Evolutionary conservation across 2,329 filamentous ascomycete species (phyloP).

Genomic region (Microthyrium microscopicum): DNA sequence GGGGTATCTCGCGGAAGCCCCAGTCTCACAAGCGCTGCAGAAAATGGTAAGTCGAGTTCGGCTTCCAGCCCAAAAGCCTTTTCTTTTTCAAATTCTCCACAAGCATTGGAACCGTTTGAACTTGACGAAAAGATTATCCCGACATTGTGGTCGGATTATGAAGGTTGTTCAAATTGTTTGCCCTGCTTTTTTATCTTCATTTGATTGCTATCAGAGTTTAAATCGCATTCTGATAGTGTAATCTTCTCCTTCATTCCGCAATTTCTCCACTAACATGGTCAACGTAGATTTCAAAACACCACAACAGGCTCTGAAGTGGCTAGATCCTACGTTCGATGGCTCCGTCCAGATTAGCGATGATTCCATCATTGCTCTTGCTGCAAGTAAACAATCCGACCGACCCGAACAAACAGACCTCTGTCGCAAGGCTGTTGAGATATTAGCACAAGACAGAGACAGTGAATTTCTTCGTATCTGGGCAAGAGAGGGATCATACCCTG

Average conservation of each 20-base stretch:
- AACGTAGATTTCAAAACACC: constrained; percentile 37
- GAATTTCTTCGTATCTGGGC: constrained; percentile 32
- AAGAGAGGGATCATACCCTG: constrained; percentile 9
- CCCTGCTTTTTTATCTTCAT: no score
- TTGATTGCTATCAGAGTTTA: no score
- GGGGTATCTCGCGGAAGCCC: constrained; percentile 41
- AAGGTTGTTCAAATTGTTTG: no score
- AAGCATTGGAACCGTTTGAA: no score
- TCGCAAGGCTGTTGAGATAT: constrained; percentile 38
- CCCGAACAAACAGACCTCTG: constrained; percentile 32
- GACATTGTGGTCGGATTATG: no score
- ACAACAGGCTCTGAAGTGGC: constrained; percentile 34
- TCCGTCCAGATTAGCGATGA: constrained; percentile 2
- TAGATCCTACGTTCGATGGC: constrained; percentile 2
- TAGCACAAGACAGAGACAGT: constrained; percentile 42
- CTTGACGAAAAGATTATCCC: no score
- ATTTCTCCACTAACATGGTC: constrained; percentile 1
- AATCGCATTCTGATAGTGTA: no score
- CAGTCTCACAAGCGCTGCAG: constrained; percentile 39
- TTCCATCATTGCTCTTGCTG: constrained; percentile 2
- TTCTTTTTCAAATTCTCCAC: no score
- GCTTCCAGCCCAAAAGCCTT: no score
- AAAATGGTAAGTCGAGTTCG: constrained; percentile 27
- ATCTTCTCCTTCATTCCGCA: neutral
- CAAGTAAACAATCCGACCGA: constrained; percentile 31